Conservation (phyloP, 148 eudicot species). For the Salicornia ramosissima region DNA sequence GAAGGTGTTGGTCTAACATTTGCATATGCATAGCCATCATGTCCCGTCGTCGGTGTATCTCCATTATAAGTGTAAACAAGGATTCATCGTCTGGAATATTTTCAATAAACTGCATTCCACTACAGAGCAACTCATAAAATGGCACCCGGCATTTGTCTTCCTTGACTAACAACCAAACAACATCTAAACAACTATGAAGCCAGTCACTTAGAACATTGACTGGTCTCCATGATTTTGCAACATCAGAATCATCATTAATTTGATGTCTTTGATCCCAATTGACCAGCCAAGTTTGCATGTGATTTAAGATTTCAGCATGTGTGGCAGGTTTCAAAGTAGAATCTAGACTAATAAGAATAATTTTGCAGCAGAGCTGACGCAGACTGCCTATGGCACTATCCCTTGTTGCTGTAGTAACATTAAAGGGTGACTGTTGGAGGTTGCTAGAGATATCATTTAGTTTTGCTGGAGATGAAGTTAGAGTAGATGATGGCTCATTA, state of each 20-base stretch:
- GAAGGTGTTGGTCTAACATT: conserved; percentile 97
- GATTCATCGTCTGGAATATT: conserved; percentile 95
- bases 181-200: conserved; percentile 90
- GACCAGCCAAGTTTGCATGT: conserved; percentile 84
- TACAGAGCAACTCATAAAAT: conserved; percentile 83
- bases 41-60: conserved; percentile 91
- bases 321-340: conserved; percentile 77
- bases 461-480: conserved; percentile 57
- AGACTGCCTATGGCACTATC: conserved; percentile 78
- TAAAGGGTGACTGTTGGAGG: conserved; percentile 42
- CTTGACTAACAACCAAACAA: conserved; percentile 83
- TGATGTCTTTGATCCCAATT: conserved; percentile 85
- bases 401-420: conserved; percentile 35
- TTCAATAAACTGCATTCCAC: conserved; percentile 85
- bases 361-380: conserved; percentile 86
- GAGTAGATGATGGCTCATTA: conserved; percentile 53
- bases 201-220: conserved; percentile 71
- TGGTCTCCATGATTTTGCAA: conserved; percentile 56
- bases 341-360: conserved; percentile 59
- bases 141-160: conserved; percentile 92
- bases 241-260: conserved; percentile 50
- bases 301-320: conserved; percentile 66
- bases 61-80: conserved; percentile 80
- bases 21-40: conserved; percentile 98
- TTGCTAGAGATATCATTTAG: conserved; percentile 43